phyloP scores from a whole-genome alignment of 2,329 filamentous ascomycete species.

The Penicillium frequentans region DNA sequence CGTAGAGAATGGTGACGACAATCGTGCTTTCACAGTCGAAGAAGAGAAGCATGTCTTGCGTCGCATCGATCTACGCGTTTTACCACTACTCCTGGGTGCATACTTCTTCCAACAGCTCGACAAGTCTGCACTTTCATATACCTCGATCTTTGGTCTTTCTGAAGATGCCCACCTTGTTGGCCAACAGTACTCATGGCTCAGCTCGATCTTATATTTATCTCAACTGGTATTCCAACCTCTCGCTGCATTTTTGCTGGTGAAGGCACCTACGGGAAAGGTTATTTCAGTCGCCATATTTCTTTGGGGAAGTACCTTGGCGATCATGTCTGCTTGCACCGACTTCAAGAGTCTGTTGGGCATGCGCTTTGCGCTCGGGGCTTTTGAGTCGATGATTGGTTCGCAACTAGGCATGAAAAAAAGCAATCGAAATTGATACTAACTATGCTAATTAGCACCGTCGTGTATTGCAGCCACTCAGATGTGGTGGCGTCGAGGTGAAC shows the following conservation, averaged over 20 bases:
- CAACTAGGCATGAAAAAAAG: background rate
- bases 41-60: constrained; percentile 44
- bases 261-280: constrained; percentile 54
- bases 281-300: constrained; percentile 52
- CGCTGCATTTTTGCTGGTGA: constrained; percentile 47
- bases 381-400: constrained; percentile 29
- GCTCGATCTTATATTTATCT: constrained; percentile 61
- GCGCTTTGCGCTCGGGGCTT: constrained; percentile 46
- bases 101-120: constrained; percentile 62
- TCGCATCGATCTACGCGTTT: constrained; percentile 51
- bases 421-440: background rate
- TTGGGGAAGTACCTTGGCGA: constrained; percentile 54
- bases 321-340: constrained; percentile 54
- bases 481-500: constrained; percentile 63
- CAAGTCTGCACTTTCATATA: constrained; percentile 34
- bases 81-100: constrained; percentile 54
- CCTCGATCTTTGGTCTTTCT: constrained; percentile 41
- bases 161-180: constrained; percentile 50
- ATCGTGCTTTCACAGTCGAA: constrained; percentile 46
- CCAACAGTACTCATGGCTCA: constrained; percentile 59
- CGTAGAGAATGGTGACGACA: constrained; percentile 2
- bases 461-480: constrained; percentile 61
- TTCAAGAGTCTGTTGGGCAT: constrained; percentile 50
- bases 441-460: constrained; percentile 40
- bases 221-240: constrained; percentile 60